These are phyloP conservation scores for Paecilomyces sp. DNA, from an alignment of 2,329 filamentous ascomycete genomes.

Conservation along the genomic window DNA sequence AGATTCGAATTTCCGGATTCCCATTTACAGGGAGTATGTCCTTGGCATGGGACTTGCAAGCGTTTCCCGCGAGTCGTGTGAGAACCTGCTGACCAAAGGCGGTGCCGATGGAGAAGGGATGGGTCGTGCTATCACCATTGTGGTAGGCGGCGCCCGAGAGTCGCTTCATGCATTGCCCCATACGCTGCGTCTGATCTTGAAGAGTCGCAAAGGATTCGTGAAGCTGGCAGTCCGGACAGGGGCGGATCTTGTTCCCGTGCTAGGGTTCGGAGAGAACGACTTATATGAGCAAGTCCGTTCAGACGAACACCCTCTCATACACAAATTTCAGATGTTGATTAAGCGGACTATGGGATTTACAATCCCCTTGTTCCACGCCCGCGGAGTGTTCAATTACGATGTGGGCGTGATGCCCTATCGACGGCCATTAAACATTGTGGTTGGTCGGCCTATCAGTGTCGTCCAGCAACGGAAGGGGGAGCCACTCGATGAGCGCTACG, in stretches of 20 bases:
- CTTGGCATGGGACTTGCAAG: constrained; percentile 79
- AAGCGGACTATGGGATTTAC: constrained; percentile 90
- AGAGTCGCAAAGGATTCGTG: constrained; percentile 82
- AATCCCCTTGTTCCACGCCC: constrained; percentile 78
- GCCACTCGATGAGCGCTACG: constrained; percentile 64
- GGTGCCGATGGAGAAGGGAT: constrained; percentile 72
- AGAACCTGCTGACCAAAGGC: constrained; percentile 76
- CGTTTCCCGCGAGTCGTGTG: constrained; percentile 85
- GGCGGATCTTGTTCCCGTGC: constrained; percentile 87
- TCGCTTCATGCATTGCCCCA: constrained; percentile 81
- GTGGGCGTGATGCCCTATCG: constrained; percentile 94
- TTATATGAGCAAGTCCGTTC: constrained; percentile 85
- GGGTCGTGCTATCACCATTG: constrained; percentile 94
- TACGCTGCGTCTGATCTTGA: constrained; percentile 68
- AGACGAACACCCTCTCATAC: constrained; percentile 68
- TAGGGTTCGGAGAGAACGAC: constrained; percentile 93
- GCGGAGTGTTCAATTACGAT: constrained; percentile 96
- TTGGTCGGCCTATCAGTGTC: constrained; percentile 73
- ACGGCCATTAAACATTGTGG: constrained; percentile 77
- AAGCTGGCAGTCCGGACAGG: constrained; percentile 87
- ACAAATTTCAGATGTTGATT: constrained; percentile 72
- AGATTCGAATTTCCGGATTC: constrained; percentile 92
- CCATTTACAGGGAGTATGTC: constrained; percentile 91
- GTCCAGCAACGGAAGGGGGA: constrained; percentile 47
- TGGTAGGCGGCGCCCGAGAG: constrained; percentile 86